Evolutionary conservation across 2,329 filamentous ascomycete species (phyloP), one percentile per base, ranked within the genome.

Genomic region (Furcasterigmium sp.): DNA sequence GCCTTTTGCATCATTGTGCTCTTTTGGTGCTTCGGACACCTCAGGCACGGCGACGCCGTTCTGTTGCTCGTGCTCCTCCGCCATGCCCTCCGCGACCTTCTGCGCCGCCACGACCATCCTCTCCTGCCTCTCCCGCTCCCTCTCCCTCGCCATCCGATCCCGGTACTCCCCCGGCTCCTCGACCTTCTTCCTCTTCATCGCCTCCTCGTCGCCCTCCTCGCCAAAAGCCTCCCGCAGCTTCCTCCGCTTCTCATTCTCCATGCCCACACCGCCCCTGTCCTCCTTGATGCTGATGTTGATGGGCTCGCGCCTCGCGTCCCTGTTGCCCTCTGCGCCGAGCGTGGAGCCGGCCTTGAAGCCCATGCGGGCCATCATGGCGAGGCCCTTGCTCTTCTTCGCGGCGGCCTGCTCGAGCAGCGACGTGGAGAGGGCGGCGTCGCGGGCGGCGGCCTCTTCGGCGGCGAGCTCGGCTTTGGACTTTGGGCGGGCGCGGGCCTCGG

Each of bases 281-380:
- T 90, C 85, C 61, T 93, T 94, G 57, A 94, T 66, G 45, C 75
- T 73, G 39, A 95, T 72, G 26, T 78, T 73, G 45, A 98, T 80
- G 1, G 93, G 93, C 60, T 94, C 87, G 3, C 78, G 53, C 20
- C 60, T 50, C 8, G 52, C 61, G 11, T 53, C 55, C n/a, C 58
- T 48, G 20, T 66, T 64, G 8, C 67, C 66, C n/a, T 72, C 69
- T 53, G 77, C 80, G 2, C 93, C 93, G 3, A 97, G 70, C 0
- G 82, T 76, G 11, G 26, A 29, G 28, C 80, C 81, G 19, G 91
- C 90, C 45, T 81, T 84, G 68, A 94, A 98, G 1, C 93, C 93
- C 75, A 98, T 87, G 64, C 88, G 91, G 18, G 88, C 85, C 91
- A 98, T 95, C 89, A 98, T 96, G 51, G 87, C 82, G 48, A 94